These are phyloP conservation scores for Diphasiastrum complanatum DNA, from an alignment of 83 land plant genomes.

Conservation along the genomic window DNA sequence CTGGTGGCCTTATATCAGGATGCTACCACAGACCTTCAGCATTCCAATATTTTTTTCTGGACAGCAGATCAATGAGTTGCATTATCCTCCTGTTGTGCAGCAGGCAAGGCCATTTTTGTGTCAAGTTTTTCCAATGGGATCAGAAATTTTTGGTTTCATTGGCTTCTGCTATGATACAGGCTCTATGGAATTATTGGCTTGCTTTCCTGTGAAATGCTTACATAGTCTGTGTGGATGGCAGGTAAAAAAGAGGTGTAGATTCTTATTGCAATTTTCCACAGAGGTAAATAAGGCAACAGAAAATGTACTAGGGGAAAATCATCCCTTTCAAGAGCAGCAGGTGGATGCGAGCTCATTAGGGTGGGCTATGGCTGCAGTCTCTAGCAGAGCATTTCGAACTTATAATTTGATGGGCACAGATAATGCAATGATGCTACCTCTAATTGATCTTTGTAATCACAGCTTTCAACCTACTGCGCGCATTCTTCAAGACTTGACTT, in stretches of 20 bases:
- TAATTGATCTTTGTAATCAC: conserved; percentile 96
- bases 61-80: conserved; percentile 60
- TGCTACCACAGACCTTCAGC: conserved; percentile 68
- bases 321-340: conserved; percentile 67
- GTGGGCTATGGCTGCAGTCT: conserved; percentile 98
- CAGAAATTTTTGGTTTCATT: not conserved
- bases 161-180: not conserved
- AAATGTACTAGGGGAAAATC: conserved; percentile 30
- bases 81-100: conserved; percentile 72
- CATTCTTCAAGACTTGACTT: conserved; percentile 39
- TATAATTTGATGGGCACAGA: conserved; percentile 12
- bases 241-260: conserved; percentile 87
- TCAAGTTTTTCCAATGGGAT: not conserved
- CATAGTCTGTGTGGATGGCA: conserved; percentile 19
- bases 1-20: conserved; percentile 96
- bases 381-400: conserved; percentile 83
- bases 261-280: conserved; percentile 61
- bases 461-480: conserved; percentile 77
- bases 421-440: conserved; percentile 75
- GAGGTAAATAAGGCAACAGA: conserved; percentile 33
- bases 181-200: not conserved
- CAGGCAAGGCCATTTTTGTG: conserved; percentile 42
- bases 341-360: conserved; percentile 77
- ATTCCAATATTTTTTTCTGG: conserved; percentile 74
- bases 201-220: not conserved